These are phyloP conservation scores for Phytophthora gonapodyides DNA, from an alignment of 352 stramenopile species.

Conservation along the genomic window DNA sequence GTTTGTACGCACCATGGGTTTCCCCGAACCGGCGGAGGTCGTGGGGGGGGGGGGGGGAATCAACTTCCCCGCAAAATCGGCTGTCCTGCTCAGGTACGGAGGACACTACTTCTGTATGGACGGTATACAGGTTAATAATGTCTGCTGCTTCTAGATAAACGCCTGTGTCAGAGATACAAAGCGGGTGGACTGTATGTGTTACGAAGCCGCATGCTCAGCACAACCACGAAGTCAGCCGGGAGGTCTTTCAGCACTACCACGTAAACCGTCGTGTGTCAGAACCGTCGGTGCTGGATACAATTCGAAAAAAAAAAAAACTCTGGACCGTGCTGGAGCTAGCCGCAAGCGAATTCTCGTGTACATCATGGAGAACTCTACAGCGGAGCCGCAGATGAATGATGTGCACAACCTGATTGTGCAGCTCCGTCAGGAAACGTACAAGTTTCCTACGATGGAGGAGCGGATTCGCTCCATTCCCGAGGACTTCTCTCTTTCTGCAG, in stretches of 20 bases:
- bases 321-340: conserved; percentile 2
- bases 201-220: conserved; percentile 1
- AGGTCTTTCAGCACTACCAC: conserved; percentile 9
- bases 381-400: conserved; percentile 10
- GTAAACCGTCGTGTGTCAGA: conserved; percentile 1
- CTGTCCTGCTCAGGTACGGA: conserved; percentile 7
- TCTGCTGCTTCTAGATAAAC: conserved; percentile 16
- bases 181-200: too few relatives aligned
- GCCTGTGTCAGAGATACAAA: too few relatives aligned
- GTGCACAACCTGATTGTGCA: conserved; percentile 9
- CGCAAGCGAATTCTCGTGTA: conserved; percentile 16
- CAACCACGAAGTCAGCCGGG: conserved; percentile 6
- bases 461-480: conserved; percentile 7
- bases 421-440: conserved; percentile 5
- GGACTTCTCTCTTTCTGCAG: too few relatives aligned
- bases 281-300: too few relatives aligned
- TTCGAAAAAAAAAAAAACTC: too few relatives aligned
- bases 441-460: conserved; percentile 12
- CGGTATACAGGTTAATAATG: background rate
- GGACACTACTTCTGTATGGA: background rate
- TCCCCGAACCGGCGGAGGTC: background rate
- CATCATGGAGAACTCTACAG: conserved; percentile 5
- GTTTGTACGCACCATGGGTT: conserved; percentile 1
- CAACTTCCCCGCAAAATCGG: conserved; percentile 10
- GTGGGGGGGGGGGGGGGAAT: background rate